Evolutionary conservation across 23 red algal species (phyloP), one percentile per base, ranked within the genome.

Genomic region (Gracilaria domingensis): DNA sequence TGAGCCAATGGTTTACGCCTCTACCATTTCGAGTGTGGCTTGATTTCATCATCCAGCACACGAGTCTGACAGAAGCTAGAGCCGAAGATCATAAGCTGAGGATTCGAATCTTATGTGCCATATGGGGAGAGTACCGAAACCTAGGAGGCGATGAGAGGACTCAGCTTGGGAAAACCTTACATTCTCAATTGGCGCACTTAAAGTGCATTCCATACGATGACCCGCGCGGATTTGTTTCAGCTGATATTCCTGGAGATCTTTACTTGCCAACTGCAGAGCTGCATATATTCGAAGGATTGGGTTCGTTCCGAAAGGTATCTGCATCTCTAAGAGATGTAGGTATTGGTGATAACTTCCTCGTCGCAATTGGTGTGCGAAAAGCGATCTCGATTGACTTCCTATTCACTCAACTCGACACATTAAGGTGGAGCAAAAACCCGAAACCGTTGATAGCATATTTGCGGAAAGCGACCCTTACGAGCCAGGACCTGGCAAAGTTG

Each of bases 241-340:
- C 34, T 12, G 85, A 91, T 20, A 12, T 82, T 51, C 88, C 88
- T 20, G 79, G 42, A 26, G 88, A 91, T 55, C 50, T 83, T 4
- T 91, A 91, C 79, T 37, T 91, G 25, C 58, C 75, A 82, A 50
- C 64, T 26, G 88, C 88, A 38, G 76, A 91, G 88, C 59, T 91
- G 36, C 71, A 53, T 51, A 91, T 83, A 37, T 91, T 91, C 45
- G 61, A 70, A 65, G 88, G 88, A 13, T 36, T 91, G 37, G 85
- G 85, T 21, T 82, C 88, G 48, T 83, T 91, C 36, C 55, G 61
- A 55, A 81, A 71, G 34, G 88, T 91, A 37, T 91, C 76, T 12
- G 9, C 88, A 38, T 33, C 44, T 49, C 71, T 89, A 33, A 33
- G 53, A 76, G 47, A 62, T 33, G 60, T 21, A 25, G 61, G 66